Base-by-base conservation (phyloP, 768 basidiomycete species). In the Infundibulicybe gibba region DNA sequence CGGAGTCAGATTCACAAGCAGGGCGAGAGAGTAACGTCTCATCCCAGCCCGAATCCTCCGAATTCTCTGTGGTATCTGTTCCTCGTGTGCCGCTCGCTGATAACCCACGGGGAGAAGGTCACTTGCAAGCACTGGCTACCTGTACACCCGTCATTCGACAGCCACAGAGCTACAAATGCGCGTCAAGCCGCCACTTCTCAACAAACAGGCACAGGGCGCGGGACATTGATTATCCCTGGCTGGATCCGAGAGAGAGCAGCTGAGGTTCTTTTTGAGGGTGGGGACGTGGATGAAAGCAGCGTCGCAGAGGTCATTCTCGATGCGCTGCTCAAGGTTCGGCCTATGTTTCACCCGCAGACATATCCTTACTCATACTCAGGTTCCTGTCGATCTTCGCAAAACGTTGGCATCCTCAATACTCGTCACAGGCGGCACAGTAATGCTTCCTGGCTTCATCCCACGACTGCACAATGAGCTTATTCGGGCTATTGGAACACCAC, bases 161-260 rank as follows among this genome's bases (percentile, higher is more conserved):
- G 87, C 90, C 6, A 87, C 85, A 4, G 80, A 90, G 51, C 65
- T 93, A 37, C 76, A 74, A 5, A 76, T 91, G 65, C 76, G 74
- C 2, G 87, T 91, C 16, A 65, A 72, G 13, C 87, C 88, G 21
- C 86, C 90, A 6, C 60, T 2, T 70, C 77, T 11, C 85, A 87
- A 56, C 84, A 82, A 54, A 68, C 72, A 11, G 85, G 87, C 1
- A 85, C 86, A 1, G 90, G 89, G 2, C 69, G 76, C 6, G 92
- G 89, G 0, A 91, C 85, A 0, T 63, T 97, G 40, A 72, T 90
- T 39, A 80, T 98, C 38, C 95, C 95, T 1, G 95, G 95, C 2
- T 99, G 97, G 97, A 76, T 99, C 34, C 69, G 95, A 37, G 95
- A 98, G 61, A 76, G 94, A 12, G 87, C 87, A 1, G 83, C 94